Evolutionary conservation across 352 stramenopile genomes (phyloP).

Genomic region (Achlya hypogyna): DNA sequence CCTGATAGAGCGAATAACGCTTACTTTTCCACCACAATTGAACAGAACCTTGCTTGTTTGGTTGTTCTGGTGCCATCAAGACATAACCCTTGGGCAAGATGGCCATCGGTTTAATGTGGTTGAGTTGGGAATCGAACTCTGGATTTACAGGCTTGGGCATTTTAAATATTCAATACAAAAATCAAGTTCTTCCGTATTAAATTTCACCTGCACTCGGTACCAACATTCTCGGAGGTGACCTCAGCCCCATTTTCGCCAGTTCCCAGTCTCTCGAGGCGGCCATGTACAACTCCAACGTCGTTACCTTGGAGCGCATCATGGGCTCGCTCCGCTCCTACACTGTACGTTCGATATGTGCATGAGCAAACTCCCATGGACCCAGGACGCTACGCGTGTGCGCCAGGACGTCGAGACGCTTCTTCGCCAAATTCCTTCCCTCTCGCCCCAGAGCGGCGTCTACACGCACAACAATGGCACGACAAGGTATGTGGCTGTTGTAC

Average conservation of each 20-base stretch:
- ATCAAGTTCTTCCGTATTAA: no score
- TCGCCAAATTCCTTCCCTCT: conserved; percentile 75
- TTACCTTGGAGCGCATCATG: conserved; percentile 15
- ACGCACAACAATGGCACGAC: conserved; percentile 81
- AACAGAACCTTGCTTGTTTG: no score
- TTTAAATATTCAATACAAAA: no score
- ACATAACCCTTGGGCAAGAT: no score
- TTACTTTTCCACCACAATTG: no score
- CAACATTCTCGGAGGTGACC: neutral
- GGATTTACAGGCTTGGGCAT: no score
- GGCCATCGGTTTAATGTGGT: no score
- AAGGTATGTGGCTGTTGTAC: conserved; percentile 20
- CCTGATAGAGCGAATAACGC: no score
- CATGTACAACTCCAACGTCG: conserved; percentile 20
- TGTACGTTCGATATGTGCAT: conserved; percentile 8
- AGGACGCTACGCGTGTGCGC: conserved; percentile 41
- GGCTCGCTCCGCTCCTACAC: conserved; percentile 13
- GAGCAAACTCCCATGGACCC: neutral
- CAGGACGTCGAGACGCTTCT: conserved; percentile 79
- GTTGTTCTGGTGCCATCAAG: no score
- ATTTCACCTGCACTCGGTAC: neutral
- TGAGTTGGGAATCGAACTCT: no score
- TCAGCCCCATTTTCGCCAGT: neutral
- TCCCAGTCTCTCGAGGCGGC: neutral
- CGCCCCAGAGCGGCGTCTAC: conserved; percentile 79